Evolutionary conservation across 805 yeast species (phyloP).

Genomic region (Monosporozyma unispora): DNA sequence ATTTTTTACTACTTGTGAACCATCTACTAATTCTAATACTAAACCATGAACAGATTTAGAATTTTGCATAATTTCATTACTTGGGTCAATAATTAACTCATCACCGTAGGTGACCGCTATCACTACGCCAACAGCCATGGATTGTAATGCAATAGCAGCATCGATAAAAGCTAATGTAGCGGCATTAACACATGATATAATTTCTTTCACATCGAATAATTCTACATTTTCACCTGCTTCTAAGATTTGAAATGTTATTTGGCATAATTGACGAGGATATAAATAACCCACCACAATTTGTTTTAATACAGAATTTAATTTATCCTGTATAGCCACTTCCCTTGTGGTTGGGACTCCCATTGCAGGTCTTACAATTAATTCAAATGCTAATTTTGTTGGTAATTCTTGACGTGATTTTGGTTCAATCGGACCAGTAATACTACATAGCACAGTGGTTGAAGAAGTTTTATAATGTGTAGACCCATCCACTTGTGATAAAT

Average conservation of each 20-base stretch:
- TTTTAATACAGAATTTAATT: conserved; percentile 51
- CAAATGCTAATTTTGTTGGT: conserved; percentile 70
- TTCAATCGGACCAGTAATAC: conserved; percentile 90
- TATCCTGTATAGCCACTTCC: conserved; percentile 69
- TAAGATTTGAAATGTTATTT: conserved; percentile 56
- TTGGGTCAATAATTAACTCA: conserved; percentile 38
- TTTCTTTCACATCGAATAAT: conserved; percentile 38
- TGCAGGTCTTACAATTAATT: conserved; percentile 70
- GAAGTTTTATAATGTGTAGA: conserved; percentile 53
- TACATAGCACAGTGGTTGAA: conserved; percentile 51
- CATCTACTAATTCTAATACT: conserved; percentile 44
- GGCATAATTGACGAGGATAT: conserved; percentile 74
- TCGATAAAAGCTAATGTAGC: conserved; percentile 67
- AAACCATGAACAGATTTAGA: conserved; percentile 57
- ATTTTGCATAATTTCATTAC: conserved; percentile 32
- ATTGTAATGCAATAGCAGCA: conserved; percentile 61
- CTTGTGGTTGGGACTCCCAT: conserved; percentile 65
- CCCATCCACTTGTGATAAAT: conserved; percentile 66
- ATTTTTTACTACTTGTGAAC: conserved; percentile 39
- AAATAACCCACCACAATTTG: conserved; percentile 50
- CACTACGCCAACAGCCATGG: conserved; percentile 52
- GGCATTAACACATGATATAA: conserved; percentile 66
- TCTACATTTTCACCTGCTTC: conserved; percentile 33
- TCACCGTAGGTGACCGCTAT: conserved; percentile 32
- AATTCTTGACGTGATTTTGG: conserved; percentile 73